These are phyloP conservation scores for Tylopilus vinaceipallidus DNA, from an alignment of 768 basidiomycete species.

Conservation along the genomic window DNA sequence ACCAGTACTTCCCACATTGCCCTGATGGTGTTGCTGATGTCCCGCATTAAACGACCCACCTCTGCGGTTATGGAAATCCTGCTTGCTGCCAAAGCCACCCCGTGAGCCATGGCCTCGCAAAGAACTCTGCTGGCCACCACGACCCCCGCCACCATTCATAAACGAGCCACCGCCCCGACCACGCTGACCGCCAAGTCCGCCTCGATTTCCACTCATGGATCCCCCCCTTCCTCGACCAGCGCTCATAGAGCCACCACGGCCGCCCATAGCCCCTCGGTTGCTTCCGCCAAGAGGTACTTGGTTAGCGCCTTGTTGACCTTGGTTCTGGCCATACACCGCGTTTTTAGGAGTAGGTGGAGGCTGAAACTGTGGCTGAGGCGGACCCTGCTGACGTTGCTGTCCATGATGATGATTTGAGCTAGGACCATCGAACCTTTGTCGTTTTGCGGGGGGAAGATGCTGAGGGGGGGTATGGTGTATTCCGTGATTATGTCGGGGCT, in stretches of 20 bases:
- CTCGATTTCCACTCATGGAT: conserved; percentile 42
- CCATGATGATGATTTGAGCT: conserved; percentile 41
- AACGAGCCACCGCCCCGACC: conserved; percentile 38
- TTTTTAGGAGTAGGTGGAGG: conserved; percentile 30
- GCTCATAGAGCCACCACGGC: conserved; percentile 38
- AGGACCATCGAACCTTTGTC: conserved; percentile 85
- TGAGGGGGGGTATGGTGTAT: conserved; percentile 67
- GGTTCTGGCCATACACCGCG: conserved; percentile 31
- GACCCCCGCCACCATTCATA: conserved; percentile 37
- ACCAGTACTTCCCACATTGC: conserved; percentile 37
- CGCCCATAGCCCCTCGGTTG: conserved; percentile 46
- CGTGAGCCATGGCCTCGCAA: conserved; percentile 64
- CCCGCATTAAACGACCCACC: conserved; percentile 60
- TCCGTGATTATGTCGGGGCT: conserved; percentile 47
- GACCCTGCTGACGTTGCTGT: conserved; percentile 45
- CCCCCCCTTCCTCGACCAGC: conserved; percentile 46
- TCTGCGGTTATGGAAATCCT: conserved; percentile 65
- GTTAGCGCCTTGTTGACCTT: conserved; percentile 44
- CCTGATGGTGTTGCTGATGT: conserved; percentile 35
- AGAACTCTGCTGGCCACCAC: conserved; percentile 47
- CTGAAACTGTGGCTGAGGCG: conserved; percentile 63
- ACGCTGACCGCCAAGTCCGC: conserved; percentile 43
- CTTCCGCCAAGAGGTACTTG: conserved; percentile 40
- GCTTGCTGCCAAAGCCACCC: conserved; percentile 60
- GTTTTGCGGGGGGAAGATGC: conserved; percentile 88